A percentile compares a stretch with the other conserved stretches of the same genome.
phyloP scores from a whole-genome alignment of 768 basidiomycete species.

The Clitopilus hobsonii region DNA sequence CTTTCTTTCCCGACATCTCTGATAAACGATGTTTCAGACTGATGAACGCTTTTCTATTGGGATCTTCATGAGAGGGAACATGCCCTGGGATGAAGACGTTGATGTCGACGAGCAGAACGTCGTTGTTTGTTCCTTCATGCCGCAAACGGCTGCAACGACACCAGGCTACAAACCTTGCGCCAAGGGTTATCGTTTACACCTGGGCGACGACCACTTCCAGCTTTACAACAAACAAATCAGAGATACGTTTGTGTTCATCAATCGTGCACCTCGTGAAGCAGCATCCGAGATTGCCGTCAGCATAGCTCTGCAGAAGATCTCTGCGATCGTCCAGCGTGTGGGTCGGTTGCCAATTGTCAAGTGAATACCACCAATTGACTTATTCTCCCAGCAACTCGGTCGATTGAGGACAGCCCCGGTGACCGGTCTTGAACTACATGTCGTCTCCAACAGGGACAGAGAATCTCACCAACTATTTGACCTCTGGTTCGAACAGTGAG shows the following conservation, averaged over 20 bases:
- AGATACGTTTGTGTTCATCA: conserved; percentile 58
- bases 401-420: conserved; percentile 48
- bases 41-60: conserved; percentile 59
- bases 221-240: conserved; percentile 48
- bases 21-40: no score
- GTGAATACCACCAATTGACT: no score
- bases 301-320: conserved; percentile 62
- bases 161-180: conserved; percentile 48
- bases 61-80: conserved; percentile 57
- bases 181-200: conserved; percentile 50
- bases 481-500: conserved; percentile 64
- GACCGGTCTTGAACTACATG: conserved; percentile 56
- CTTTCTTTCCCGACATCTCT: no score
- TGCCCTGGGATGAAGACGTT: conserved; percentile 56
- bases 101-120: conserved; percentile 55
- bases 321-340: conserved; percentile 46
- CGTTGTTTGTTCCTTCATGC: conserved; percentile 60
- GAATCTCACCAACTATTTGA: conserved; percentile 66
- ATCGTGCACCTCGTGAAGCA: conserved; percentile 39
- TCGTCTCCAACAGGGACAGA: conserved; percentile 64
- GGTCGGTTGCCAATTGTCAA: conserved; percentile 6
- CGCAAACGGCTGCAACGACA: conserved; percentile 40
- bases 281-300: conserved; percentile 48
- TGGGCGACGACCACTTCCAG: conserved; percentile 51
- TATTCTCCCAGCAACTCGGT: conserved; percentile 49